A percentile compares a stretch with the other conserved stretches of the same genome.
Conservation (phyloP, 257 asterid genomes). For the Solanum megistacrolobum region DNA sequence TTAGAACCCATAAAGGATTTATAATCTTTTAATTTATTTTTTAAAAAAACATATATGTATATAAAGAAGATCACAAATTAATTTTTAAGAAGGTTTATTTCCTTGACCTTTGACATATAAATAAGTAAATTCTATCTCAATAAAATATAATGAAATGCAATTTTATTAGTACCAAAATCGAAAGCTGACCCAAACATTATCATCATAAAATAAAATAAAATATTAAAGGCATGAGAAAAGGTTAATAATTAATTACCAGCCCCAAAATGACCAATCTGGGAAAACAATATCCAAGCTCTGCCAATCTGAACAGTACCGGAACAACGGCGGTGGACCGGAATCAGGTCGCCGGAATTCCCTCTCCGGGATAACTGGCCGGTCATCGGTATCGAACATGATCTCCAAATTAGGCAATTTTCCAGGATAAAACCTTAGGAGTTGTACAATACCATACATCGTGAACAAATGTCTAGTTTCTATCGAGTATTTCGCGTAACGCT, state of each 20-base stretch:
- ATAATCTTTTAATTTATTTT: background rate
- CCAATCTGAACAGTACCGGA: constrained; percentile 5
- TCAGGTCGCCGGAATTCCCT: background rate
- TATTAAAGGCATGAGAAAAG: background rate
- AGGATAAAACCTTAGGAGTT: background rate
- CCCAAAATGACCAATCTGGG: constrained; percentile 15
- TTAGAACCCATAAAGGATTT: background rate
- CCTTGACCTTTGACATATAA: background rate
- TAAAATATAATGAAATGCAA: background rate
- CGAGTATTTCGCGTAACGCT: background rate
- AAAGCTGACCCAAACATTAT: rapidly evolving
- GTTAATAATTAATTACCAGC: constrained; percentile 2
- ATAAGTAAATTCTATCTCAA: background rate
- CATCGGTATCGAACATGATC: constrained; percentile 1
- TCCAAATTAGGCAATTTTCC: background rate
- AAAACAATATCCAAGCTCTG: constrained; percentile 5
- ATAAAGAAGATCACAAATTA: background rate
- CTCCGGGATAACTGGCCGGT: background rate
- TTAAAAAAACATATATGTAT: no score
- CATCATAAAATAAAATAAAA: no score
- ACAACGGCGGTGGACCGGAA: constrained; percentile 5
- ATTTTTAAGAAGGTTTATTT: background rate
- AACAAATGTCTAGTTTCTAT: background rate
- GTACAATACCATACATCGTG: background rate
- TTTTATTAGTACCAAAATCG: background rate